phyloP scores from a whole-genome alignment of 2,329 filamentous ascomycete species.

The Phialophora chinensis region DNA sequence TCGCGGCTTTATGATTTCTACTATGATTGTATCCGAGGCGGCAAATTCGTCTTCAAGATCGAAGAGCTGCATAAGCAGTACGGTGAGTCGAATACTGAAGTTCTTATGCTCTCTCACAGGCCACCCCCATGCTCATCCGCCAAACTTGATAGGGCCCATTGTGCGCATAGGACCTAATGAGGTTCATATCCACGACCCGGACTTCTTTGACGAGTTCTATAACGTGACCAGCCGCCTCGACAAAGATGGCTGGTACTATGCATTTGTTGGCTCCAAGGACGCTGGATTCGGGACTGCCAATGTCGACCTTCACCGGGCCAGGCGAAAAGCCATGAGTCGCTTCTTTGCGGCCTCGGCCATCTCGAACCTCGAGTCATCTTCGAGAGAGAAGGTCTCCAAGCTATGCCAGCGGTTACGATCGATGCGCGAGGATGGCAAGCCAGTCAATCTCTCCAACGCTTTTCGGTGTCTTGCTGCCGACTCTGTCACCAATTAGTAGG shows the following conservation, averaged over 20 bases:
- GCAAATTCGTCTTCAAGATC: conserved; percentile 47
- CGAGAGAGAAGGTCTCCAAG: conserved; percentile 31
- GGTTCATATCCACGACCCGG: conserved; percentile 38
- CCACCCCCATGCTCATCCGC: conserved; percentile 1
- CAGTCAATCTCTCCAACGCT: conserved; percentile 37
- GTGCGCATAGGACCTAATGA: conserved; percentile 38
- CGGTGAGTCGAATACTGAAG: conserved; percentile 40
- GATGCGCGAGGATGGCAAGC: conserved; percentile 30
- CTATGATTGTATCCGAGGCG: conserved; percentile 42
- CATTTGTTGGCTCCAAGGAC: conserved; percentile 37
- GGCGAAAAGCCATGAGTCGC: conserved; percentile 45
- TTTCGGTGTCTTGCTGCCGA: conserved; percentile 38
- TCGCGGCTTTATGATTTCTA: conserved; percentile 47
- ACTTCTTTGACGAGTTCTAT: conserved; percentile 39
- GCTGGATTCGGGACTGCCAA: conserved; percentile 45
- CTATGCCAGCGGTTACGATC: conserved; percentile 34
- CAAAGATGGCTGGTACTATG: conserved; percentile 38
- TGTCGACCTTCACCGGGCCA: conserved; percentile 44
- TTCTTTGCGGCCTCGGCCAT: conserved; percentile 45
- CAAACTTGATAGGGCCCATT: conserved; percentile 44
- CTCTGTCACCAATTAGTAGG: conserved; percentile 36
- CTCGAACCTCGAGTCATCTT: conserved; percentile 31
- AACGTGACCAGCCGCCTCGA: conserved; percentile 34
- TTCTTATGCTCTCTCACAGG: background rate
- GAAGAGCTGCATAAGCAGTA: conserved; percentile 47